Evolutionary conservation across 1,139 yeast species (phyloP).

Genomic region (Debaryomyces subglobosus): DNA sequence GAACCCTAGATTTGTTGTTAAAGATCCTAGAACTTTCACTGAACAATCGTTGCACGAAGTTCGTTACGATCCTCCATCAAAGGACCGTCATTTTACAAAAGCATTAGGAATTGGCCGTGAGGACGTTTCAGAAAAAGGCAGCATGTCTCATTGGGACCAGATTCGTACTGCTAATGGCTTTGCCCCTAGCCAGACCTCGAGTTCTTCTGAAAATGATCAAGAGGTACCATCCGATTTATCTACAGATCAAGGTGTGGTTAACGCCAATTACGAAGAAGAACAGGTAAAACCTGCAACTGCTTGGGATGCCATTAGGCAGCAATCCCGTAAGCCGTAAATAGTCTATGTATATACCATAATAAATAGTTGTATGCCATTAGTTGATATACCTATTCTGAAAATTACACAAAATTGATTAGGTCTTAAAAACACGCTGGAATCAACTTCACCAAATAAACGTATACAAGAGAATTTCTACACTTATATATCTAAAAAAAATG

Average conservation of each 20-base stretch:
- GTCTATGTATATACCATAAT: background rate
- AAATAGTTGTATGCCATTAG: background rate
- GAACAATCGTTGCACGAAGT: slow-evolving; percentile 30
- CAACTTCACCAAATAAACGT: background rate
- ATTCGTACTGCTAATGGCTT: slow-evolving; percentile 36
- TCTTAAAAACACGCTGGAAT: slow-evolving; percentile 11
- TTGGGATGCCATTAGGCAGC: slow-evolving; percentile 21
- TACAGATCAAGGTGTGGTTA: background rate
- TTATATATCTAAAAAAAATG: slow-evolving; percentile 22
- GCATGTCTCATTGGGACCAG: slow-evolving; percentile 34
- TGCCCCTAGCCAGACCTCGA: slow-evolving; percentile 11
- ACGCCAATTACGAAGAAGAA: background rate
- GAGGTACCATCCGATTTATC: slow-evolving; percentile 1
- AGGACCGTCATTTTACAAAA: slow-evolving; percentile 11
- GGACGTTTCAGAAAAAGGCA: slow-evolving; percentile 1
- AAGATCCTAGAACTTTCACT: slow-evolving; percentile 40
- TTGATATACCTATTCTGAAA: background rate
- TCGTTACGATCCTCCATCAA: slow-evolving; percentile 26
- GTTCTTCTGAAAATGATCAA: slow-evolving; percentile 1
- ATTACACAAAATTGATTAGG: slow-evolving; percentile 9
- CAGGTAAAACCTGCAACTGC: slow-evolving; percentile 13
- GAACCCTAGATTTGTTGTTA: slow-evolving; percentile 38
- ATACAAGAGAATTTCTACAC: background rate
- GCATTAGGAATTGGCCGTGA: slow-evolving; percentile 13
- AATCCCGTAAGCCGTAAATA: slow-evolving; percentile 3